A percentile compares a stretch with the other conserved stretches of the same genome.
These are phyloP conservation scores for Suillus sp. DNA, from an alignment of 768 basidiomycete species.

Conservation along the genomic window DNA sequence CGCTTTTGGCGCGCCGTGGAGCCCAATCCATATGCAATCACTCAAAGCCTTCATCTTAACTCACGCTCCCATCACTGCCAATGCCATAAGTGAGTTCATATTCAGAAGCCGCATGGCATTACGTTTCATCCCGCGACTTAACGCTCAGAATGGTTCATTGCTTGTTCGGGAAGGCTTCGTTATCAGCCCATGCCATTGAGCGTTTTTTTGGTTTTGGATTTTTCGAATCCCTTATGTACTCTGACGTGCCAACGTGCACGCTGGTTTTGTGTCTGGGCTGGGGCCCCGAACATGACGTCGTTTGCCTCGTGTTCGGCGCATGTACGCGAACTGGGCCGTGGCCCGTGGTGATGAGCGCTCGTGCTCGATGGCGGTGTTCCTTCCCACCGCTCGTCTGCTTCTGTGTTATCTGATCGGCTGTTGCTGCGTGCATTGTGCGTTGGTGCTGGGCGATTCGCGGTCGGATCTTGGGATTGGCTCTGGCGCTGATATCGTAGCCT, in stretches of 20 bases:
- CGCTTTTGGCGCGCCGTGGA: conserved; percentile 10
- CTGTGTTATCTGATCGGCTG: conserved; percentile 7
- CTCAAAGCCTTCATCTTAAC: conserved; percentile 4
- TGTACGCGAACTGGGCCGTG: conserved; percentile 5
- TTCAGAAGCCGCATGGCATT: not conserved
- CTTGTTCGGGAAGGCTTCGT: conserved; percentile 3
- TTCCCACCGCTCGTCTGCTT: conserved; percentile 6
- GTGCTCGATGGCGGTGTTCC: not conserved
- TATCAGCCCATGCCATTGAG: conserved; percentile 5
- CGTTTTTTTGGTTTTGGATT: not conserved
- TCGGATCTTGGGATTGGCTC: not conserved
- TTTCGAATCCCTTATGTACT: not conserved
- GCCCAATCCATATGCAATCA: not conserved
- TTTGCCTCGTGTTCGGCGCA: conserved; percentile 11
- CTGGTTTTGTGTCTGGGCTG: not conserved
- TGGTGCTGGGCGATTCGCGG: conserved; percentile 1
- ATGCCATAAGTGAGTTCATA: conserved; percentile 8
- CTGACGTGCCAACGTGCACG: not conserved
- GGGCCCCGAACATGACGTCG: not conserved
- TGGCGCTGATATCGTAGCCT: not conserved
- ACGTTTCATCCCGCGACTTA: conserved; percentile 4
- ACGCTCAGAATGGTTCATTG: not conserved
- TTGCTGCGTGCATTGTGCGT: no score
- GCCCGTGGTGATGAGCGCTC: conserved; percentile 5
- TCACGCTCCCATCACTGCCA: conserved; percentile 5